Evolutionary conservation across 768 basidiomycete genomes (phyloP), one percentile per base, ranked within the genome.

Genomic region (Boletales sp.): DNA sequence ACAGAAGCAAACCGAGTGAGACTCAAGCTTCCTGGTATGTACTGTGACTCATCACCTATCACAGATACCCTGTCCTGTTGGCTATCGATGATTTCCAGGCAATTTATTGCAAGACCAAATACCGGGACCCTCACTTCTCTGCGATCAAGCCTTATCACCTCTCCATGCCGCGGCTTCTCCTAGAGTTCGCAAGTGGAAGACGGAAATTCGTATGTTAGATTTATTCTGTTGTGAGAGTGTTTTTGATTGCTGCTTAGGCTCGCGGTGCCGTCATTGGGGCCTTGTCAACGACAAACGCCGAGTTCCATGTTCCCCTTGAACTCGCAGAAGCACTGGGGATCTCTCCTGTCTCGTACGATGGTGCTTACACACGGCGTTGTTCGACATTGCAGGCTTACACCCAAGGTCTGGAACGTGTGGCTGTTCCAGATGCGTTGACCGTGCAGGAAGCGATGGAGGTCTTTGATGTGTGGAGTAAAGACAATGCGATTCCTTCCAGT

Each of bases 41-140:
- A 32, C 33, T 21, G 14, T 18, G 43, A 36, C 18, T 35, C 41
- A 45, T 48, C 21, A 46, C 15, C 21, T 44, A 44, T 18, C 46
- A 10, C 51, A 93, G 90, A 39, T 72, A 75, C 59, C 91, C 91
- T 0, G 86, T 95, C 2, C 64, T 96, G 7, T 70, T 94, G 30
- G 93, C 92, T 0, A 74, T 94, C 1, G 94, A 96, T 56, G 93
- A 95, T 58, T 82, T 90, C 65, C 94, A 95, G 65, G 77, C 90
- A 0, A 67, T 96, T 21, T 92, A 89, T 60, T 73, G 79, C 61
- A 72, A 69, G 39, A 81, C 86, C 0, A 61, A 70, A 25, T 94
- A 94, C 69, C 80, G 82, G 21, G 84, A 90, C 49, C 87, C 87
- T 12, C 81, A 84, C 38, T 90, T 83, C 67, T 71, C 73, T 8